Evolutionary conservation across 169 alveolate species (phyloP), one percentile per base, ranked within the genome.

Genomic region (Theileria luwenshuni): DNA sequence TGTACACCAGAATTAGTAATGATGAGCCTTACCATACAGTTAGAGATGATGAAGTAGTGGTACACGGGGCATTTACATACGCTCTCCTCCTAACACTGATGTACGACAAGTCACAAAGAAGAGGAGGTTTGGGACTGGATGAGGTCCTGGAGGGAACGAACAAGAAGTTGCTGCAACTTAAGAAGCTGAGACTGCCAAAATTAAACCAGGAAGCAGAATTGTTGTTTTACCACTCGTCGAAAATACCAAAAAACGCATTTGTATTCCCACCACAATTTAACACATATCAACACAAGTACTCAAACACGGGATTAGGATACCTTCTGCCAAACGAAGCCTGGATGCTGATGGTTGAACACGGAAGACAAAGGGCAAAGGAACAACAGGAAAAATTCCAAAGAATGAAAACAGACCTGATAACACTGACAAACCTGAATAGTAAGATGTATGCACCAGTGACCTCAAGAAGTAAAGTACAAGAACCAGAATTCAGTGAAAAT

Each of bases 21-120:
- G 35, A 15, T 15, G 43, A n/a, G 41, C 30, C n/a, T 7, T 67
- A 68, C 47, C n/a, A 76, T 25, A 48, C 69, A 28, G 58, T 67
- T 38, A 30, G 38, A 21, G 35, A 52, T 38, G 43, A 51, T 15
- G 79, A 74, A 47, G 92, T 77, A 52, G 76, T 90, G 2, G 74
- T 86, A 28, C 96, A 92, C 56, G 96, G 96, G 10, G 96, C 91
- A 1, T 92, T 92, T 47, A 92, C 96, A 2, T 91, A 92, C 89
- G 87, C 93, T 33, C 84, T 92, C 68, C 72, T 85, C 47, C 79
- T 91, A 27, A 90, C 84, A 51, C 87, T 86, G 58, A 84, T 75
- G 64, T 72, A 77, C 33, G 94, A 86, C 74, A 85, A 77, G 65
- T 74, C 84, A 65, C 80, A 81, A 68, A 88, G 81, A 35, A 83